Evolutionary conservation across 768 basidiomycete species (phyloP).

Genomic region (Suillus subluteus): DNA sequence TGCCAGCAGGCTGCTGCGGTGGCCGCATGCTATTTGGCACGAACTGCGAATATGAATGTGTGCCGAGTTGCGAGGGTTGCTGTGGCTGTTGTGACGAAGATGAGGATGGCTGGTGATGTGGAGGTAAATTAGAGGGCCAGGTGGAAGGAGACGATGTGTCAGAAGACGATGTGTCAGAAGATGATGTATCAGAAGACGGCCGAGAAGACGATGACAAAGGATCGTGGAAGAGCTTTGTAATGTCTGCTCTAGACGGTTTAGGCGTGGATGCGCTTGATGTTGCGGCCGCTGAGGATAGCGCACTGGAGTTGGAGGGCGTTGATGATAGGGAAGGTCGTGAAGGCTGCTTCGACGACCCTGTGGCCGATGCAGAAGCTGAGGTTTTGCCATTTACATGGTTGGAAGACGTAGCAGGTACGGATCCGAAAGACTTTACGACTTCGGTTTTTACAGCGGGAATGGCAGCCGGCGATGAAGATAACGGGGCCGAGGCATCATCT

Average conservation of each 20-base stretch:
- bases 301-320: conserved; percentile 28
- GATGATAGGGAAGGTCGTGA: conserved; percentile 28
- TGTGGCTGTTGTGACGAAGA: conserved; percentile 29
- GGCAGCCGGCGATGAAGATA: conserved; percentile 82
- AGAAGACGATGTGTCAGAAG: conserved; percentile 48
- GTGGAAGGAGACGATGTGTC: conserved; percentile 62
- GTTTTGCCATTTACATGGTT: conserved; percentile 51
- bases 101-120: conserved; percentile 46
- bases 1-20: conserved; percentile 45
- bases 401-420: conserved; percentile 59
- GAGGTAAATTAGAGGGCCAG: conserved; percentile 55
- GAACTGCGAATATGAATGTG: conserved; percentile 50
- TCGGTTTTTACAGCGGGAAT: conserved; percentile 67
- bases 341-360: conserved; percentile 39
- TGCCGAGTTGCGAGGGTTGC: conserved; percentile 45
- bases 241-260: conserved; percentile 41
- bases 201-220: conserved; percentile 45
- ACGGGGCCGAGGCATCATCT: conserved; percentile 74
- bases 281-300: conserved; percentile 35
- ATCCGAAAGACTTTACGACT: conserved; percentile 81
- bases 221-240: conserved; percentile 45
- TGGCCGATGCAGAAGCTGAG: conserved; percentile 46
- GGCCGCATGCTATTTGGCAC: conserved; percentile 51
- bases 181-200: conserved; percentile 56
- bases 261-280: conserved; percentile 33